These are phyloP conservation scores for Primulina tabacum DNA, from an alignment of 257 asterid species.

Conservation along the genomic window DNA sequence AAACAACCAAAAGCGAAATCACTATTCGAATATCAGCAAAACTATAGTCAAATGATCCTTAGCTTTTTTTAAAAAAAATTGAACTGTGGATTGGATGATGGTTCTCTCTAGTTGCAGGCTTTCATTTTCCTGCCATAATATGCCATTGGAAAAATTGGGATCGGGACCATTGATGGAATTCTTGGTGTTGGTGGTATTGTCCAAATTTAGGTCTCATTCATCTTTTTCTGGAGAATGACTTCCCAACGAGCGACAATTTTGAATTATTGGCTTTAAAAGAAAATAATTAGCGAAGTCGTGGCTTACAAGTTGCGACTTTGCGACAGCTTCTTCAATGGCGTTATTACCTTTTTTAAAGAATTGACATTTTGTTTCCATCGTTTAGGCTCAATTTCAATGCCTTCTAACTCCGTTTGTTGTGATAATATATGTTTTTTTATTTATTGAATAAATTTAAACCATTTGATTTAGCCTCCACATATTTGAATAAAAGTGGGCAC, in stretches of 20 bases:
- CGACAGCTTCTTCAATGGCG: not conserved
- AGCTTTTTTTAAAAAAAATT: too few species aligned
- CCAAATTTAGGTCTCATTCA: not conserved
- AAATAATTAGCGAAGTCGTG: not conserved
- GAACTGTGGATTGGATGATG: not conserved
- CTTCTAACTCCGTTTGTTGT: too few species aligned
- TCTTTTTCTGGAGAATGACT: not conserved
- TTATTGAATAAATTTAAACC: too few species aligned
- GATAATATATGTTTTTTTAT: too few species aligned
- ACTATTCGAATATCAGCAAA: too few species aligned
- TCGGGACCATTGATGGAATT: not conserved
- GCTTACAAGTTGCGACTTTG: too few species aligned
- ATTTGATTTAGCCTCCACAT: too few species aligned
- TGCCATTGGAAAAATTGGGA: not conserved
- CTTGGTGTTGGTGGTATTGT: not conserved
- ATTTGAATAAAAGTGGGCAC: too few species aligned
- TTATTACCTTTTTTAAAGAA: too few species aligned
- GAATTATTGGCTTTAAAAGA: not conserved
- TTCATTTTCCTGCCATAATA: not conserved
- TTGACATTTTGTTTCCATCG: not conserved
- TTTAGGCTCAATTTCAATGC: not conserved
- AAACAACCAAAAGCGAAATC: too few species aligned
- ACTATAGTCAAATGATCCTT: not conserved
- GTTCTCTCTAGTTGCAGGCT: not conserved
- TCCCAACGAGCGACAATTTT: not conserved